A percentile compares a stretch with the other conserved stretches of the same genome.
Evolutionary conservation across 768 basidiomycete genomes (phyloP).

Genomic region (Psilocybe cubensis): DNA sequence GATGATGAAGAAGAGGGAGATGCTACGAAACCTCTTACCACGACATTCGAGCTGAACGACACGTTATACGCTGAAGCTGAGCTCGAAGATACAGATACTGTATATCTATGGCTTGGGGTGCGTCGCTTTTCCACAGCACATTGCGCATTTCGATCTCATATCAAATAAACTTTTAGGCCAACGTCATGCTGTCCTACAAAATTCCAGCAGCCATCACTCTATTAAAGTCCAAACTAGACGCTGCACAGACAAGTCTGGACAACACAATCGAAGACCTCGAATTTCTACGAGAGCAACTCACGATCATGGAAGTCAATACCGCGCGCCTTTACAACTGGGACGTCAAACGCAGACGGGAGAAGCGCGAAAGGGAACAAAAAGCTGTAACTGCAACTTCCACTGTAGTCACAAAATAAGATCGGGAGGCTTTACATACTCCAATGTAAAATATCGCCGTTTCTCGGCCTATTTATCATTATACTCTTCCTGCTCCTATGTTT

Average conservation of each 20-base stretch:
- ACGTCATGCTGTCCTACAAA: constrained; percentile 96
- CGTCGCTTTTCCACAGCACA: constrained; percentile 39
- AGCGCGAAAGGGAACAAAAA: constrained; percentile 32
- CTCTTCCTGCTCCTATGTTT: no score
- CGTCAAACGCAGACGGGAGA: constrained; percentile 78
- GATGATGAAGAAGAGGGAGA: constrained; percentile 53
- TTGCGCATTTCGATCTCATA: not conserved
- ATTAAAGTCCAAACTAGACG: constrained; percentile 71
- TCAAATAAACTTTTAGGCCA: constrained; percentile 70
- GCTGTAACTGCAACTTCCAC: not conserved
- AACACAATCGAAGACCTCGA: constrained; percentile 88
- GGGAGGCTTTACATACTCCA: no score
- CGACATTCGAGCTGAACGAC: constrained; percentile 95
- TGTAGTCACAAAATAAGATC: constrained; percentile 3
- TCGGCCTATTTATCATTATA: no score
- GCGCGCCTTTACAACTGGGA: constrained; percentile 98
- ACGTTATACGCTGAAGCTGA: constrained; percentile 93
- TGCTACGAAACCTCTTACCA: constrained; percentile 61
- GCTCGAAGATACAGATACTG: constrained; percentile 83
- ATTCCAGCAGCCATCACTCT: constrained; percentile 76
- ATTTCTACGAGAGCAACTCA: constrained; percentile 92
- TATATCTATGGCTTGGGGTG: constrained; percentile 96
- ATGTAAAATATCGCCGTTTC: no score
- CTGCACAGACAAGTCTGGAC: constrained; percentile 66
- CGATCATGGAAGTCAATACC: constrained; percentile 95